These are phyloP conservation scores for Oryza brachyantha DNA, from an alignment of 176 grass and related monocot species.

Conservation along the genomic window DNA sequence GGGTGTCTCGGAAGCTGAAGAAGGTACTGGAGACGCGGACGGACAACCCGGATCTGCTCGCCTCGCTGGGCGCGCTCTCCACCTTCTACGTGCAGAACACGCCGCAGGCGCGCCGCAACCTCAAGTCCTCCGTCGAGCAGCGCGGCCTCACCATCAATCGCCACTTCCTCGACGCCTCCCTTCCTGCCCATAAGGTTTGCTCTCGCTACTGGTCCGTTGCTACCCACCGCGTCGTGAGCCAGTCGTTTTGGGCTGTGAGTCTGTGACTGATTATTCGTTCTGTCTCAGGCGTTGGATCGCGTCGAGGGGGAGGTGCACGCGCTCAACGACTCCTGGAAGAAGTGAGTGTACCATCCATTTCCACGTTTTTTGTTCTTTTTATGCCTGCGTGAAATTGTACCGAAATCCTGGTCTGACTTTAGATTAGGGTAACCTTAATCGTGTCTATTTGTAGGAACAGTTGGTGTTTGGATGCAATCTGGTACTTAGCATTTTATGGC, in stretches of 20 bases:
- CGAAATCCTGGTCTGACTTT: neutral
- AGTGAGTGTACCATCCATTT: constrained; percentile 48
- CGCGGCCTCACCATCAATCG: constrained; percentile 84
- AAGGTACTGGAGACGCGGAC: constrained; percentile 98
- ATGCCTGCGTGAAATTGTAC: constrained; percentile 10
- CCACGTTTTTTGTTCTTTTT: neutral
- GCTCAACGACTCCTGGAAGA: constrained; percentile 73
- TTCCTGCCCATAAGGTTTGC: constrained; percentile 65
- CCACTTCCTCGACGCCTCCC: constrained; percentile 87
- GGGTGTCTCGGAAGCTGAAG: constrained; percentile 91
- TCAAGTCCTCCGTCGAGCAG: constrained; percentile 93
- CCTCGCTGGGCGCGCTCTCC: constrained; percentile 82
- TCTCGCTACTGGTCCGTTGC: neutral
- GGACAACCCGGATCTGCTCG: constrained; percentile 85
- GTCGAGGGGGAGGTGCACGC: constrained; percentile 79
- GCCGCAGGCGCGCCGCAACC: constrained; percentile 88
- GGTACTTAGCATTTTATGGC: neutral
- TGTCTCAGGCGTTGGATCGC: constrained; percentile 76
- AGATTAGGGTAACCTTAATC: neutral
- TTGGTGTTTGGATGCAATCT: neutral
- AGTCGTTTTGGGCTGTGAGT: constrained; percentile 8
- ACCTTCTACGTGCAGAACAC: constrained; percentile 89
- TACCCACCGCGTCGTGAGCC: neutral
- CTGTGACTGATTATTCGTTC: neutral
- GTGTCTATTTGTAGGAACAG: neutral